Evolutionary conservation across 2,329 filamentous ascomycete species (phyloP), one percentile per base, ranked within the genome.

Genomic region (Aspergillus piperis): DNA sequence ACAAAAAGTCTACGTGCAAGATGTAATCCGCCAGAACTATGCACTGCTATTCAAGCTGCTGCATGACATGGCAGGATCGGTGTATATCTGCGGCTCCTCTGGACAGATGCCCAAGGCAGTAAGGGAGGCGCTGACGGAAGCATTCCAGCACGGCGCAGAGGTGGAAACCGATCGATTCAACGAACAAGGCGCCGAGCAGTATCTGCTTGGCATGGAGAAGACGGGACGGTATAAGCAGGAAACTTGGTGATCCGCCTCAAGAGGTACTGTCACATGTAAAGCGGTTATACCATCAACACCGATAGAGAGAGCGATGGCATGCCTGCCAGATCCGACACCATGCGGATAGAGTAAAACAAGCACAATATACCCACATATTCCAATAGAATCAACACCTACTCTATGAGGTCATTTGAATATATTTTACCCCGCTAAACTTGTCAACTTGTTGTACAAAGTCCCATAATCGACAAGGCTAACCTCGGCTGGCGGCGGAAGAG

Each of bases 71-170:
- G 67, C 75, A 0, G 88, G 86, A 0, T 81, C 85, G 13, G 79
- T 81, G 17, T 81, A 81, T 65, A 76, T 82, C 25, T 82, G 77
- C 63, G 81, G 81, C 1, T 85, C 84, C 0, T 89, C 86, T 0
- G 89, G 89, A 0, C 84, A 83, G 60, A 91, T 91, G 89, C 88
- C 89, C 1, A 85, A 87, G 68, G 87, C 86, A 10, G 86, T 91
- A 1, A 79, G 88, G 17, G 84, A 87, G 69, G 87, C 88, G 4
- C 75, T 91, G 25, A 79, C 88, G n/a, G 86, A 89, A 69, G 79
- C 82, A 2, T 83, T 90, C 59, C 75, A 73, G 38, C 68, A 79
- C 53, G 78, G 81, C 21, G 78, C 76, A 2, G 82, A 82, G 3
- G 82, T 84, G 57, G 73, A 67, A 44, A 62, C 64, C 11, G 60